phyloP scores from a whole-genome alignment of 441 rosid species.

The Arabidopsis lyrata region DNA sequence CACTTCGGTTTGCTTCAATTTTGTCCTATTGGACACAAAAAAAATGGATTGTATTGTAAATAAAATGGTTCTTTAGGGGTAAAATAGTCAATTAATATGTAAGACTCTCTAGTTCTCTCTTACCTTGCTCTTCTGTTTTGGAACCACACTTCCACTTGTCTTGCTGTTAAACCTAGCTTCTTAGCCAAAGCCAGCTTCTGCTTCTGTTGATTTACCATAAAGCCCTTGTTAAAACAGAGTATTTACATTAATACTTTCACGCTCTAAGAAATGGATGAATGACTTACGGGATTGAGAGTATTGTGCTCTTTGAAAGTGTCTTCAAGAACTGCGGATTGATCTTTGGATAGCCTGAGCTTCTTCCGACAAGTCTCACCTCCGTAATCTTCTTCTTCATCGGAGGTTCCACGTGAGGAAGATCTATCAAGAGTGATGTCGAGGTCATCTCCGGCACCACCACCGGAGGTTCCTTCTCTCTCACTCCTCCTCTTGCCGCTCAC shows the following conservation, averaged over 20 bases:
- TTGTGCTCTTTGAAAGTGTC: constrained; percentile 93
- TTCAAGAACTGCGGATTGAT: constrained; percentile 91
- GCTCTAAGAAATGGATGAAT: background rate
- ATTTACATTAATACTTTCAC: background rate
- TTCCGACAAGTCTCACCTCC: constrained; percentile 87
- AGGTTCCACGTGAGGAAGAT: constrained; percentile 75
- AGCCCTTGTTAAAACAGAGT: background rate
- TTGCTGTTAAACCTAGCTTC: constrained; percentile 81
- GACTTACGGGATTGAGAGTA: constrained; percentile 94
- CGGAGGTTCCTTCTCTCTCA: constrained; percentile 66
- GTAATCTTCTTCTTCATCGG: constrained; percentile 69
- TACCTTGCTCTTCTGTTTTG: constrained; percentile 99
- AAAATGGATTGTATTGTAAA: constrained; percentile 25
- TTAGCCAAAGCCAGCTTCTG: constrained; percentile 88
- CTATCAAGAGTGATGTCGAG: constrained; percentile 64
- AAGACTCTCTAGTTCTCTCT: constrained; percentile 11
- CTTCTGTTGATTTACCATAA: constrained; percentile 57
- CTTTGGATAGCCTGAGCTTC: constrained; percentile 93
- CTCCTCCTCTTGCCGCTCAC: constrained; percentile 85
- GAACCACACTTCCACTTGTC: constrained; percentile 99
- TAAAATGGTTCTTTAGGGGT: background rate
- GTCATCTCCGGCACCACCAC: constrained; percentile 47
- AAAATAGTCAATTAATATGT: background rate
- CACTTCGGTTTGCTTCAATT: constrained; percentile 96
- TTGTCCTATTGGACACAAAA: constrained; percentile 57